These are phyloP conservation scores for Ceratobasidium sp. DNA, from an alignment of 1,284 basidiomycete genomes.

Conservation along the genomic window DNA sequence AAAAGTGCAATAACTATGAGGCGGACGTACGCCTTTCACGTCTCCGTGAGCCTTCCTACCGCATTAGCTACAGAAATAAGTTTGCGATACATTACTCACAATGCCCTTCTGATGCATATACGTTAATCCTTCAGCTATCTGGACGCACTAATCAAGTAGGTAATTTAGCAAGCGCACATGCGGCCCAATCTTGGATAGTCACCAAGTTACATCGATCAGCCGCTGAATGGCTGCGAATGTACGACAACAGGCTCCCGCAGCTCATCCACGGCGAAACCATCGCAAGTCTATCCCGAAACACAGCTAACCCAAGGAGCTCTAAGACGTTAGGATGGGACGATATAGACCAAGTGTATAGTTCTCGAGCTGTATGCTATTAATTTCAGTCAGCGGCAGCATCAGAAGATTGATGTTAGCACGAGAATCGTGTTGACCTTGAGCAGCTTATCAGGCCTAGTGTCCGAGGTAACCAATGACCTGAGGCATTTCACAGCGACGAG, in stretches of 20 bases:
- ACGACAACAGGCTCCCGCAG: conserved; percentile 26
- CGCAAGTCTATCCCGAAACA: conserved; percentile 19
- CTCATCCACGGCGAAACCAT: conserved; percentile 37
- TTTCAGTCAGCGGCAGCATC: no score
- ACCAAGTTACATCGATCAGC: conserved; percentile 19
- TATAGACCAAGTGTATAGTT: conserved; percentile 30
- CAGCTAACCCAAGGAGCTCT: conserved; percentile 14
- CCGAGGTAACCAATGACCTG: conserved; percentile 11
- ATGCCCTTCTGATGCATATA: conserved; percentile 33
- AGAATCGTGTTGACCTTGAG: conserved; percentile 20
- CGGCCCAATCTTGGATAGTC: not conserved
- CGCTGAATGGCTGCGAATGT: not conserved
- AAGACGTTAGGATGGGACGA: conserved; percentile 21
- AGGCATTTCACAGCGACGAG: conserved; percentile 33
- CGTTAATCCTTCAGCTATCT: conserved; percentile 9
- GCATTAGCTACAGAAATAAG: not conserved
- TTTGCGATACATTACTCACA: not conserved
- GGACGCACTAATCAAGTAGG: conserved; percentile 1
- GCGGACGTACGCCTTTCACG: conserved; percentile 23
- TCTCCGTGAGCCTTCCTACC: conserved; percentile 26
- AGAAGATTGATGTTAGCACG: no score
- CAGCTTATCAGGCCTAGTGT: conserved; percentile 19
- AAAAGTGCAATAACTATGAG: not conserved
- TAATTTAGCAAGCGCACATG: not conserved
- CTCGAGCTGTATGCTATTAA: conserved; percentile 24